Evolutionary conservation across 345 rosid species (phyloP), one percentile per base, ranked within the genome.

Genomic region (Linum usitatissimum): DNA sequence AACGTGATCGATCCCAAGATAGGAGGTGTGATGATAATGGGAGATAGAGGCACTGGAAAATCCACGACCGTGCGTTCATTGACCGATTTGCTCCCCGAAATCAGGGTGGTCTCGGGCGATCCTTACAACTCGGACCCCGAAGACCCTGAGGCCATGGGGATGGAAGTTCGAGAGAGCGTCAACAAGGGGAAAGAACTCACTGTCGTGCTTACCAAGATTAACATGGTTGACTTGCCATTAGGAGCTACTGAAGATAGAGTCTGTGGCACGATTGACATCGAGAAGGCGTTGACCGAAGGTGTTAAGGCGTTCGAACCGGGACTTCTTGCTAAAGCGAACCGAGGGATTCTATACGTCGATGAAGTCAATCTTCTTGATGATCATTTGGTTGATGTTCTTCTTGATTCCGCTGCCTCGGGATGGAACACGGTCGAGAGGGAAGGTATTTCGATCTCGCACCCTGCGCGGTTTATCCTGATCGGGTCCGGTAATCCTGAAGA

Each of bases 281-380:
- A 92, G 61, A 92, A 92, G 80, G 98, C 98, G 54, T 86, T 89
- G 13, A 92, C 96, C 0, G 96, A 88, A 69, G 98, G 98, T 68
- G 84, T 92, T 49, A 92, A 92, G 77, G 95, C 98, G 68, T 92
- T 92, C 66, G 98, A 92, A 78, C 98, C 98, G 10, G 98, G 98
- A 62, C 86, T 89, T 72, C 84, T 92, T 38, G 98, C 98, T 63
- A 92, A 92, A 77, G 98, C 98, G 61, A 92, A 92, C 38, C 76
- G 98, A 74, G 98, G 98, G 73, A 89, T 92, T 55, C 91, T 92
- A 45, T 92, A 92, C 13, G 96, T 92, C 7, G 98, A 92, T 67
- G 98, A 92, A 79, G 98, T 92, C 8, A 92, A 92, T 67, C 97
- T 92, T 34, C 76, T 92, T 73, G 98, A 92, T 67, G 98, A 92